These are phyloP conservation scores for Tuber microsphaerosporum DNA, from an alignment of 495 filamentous ascomycete species.

Conservation along the genomic window DNA sequence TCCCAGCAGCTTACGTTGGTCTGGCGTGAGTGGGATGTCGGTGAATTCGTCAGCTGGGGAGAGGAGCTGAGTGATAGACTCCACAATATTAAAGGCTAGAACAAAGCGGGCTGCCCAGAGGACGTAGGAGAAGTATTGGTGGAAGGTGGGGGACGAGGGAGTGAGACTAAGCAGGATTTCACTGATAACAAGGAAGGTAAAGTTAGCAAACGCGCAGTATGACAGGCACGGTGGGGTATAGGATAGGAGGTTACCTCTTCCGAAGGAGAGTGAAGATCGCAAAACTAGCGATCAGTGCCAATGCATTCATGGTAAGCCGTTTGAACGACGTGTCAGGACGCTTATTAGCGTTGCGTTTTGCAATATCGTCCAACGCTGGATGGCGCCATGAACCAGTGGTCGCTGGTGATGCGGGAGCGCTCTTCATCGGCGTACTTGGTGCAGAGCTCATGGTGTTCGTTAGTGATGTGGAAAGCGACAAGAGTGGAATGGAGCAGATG, in stretches of 20 bases:
- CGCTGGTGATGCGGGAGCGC: constrained; percentile 41
- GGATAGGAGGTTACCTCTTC: constrained; percentile 42
- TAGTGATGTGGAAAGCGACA: not conserved
- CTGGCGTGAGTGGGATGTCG: constrained; percentile 86
- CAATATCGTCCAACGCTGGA: constrained; percentile 71
- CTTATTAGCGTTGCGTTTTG: constrained; percentile 61
- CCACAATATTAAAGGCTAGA: constrained; percentile 58
- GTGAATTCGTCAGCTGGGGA: constrained; percentile 69
- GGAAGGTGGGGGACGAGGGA: constrained; percentile 43
- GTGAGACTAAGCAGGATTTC: constrained; percentile 26
- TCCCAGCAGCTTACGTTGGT: constrained; percentile 76
- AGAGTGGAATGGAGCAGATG: not conserved
- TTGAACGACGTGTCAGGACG: constrained; percentile 60
- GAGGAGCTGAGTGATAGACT: constrained; percentile 62
- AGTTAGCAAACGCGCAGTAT: constrained; percentile 12
- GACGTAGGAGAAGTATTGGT: constrained; percentile 40
- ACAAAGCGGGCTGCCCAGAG: constrained; percentile 52
- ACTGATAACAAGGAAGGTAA: constrained; percentile 19
- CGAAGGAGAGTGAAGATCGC: constrained; percentile 26
- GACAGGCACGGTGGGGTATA: constrained; percentile 19
- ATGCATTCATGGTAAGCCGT: constrained; percentile 58
- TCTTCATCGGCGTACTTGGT: constrained; percentile 30
- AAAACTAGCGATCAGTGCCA: constrained; percentile 49
- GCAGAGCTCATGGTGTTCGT: constrained; percentile 18
- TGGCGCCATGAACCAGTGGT: constrained; percentile 81